Evolutionary conservation across 805 yeast genomes (phyloP).

Genomic region (Monosporozyma yasuniensis): DNA sequence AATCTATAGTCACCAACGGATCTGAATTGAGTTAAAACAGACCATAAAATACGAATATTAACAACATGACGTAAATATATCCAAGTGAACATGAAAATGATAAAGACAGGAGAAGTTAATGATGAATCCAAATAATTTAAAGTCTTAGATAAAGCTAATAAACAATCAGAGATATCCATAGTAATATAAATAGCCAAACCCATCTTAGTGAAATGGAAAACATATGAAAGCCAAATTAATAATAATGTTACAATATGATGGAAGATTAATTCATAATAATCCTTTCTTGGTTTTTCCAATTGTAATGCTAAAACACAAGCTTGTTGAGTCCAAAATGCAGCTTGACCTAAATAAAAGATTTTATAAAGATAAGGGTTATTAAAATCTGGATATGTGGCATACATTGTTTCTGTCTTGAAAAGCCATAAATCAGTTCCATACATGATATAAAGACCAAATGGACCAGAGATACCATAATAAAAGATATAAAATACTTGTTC

Average conservation of each 20-base stretch:
- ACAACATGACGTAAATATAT: conserved; percentile 80
- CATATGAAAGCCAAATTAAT: conserved; percentile 76
- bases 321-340: conserved; percentile 97
- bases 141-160: conserved; percentile 77
- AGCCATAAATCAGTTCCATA: conserved; percentile 75
- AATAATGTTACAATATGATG: conserved; percentile 91
- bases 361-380: conserved; percentile 64
- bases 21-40: conserved; percentile 75
- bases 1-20: conserved; percentile 76
- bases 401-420: conserved; percentile 77
- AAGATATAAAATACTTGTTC: conserved; percentile 84
- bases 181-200: conserved; percentile 86
- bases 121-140: conserved; percentile 72
- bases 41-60: conserved; percentile 73
- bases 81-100: conserved; percentile 69
- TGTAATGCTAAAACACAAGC: conserved; percentile 72
- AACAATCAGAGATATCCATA: conserved; percentile 93
- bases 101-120: conserved; percentile 54
- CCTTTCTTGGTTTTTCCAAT: conserved; percentile 92
- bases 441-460: conserved; percentile 87
- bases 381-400: conserved; percentile 73
- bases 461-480: conserved; percentile 74
- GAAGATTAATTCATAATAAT: conserved; percentile 78
- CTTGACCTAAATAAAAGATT: conserved; percentile 80
- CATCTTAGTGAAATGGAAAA: conserved; percentile 94